These are phyloP conservation scores for Neospermospora avenae DNA, from an alignment of 2,329 filamentous ascomycete genomes.

Conservation along the genomic window DNA sequence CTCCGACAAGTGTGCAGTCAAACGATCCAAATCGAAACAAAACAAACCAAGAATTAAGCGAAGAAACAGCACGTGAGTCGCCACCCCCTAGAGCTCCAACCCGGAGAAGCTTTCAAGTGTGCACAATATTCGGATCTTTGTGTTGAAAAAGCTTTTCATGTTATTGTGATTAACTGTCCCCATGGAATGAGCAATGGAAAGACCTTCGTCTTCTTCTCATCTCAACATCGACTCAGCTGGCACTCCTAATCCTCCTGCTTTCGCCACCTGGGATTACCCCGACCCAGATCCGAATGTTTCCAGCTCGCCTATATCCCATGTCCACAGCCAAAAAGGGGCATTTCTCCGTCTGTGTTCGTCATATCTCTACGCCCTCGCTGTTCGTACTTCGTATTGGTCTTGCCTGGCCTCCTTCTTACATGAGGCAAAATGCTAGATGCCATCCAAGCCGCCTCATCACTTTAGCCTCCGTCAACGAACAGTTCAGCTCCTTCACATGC, in stretches of 20 bases:
- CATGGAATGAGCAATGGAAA: too few relatives aligned
- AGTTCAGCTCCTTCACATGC: background rate
- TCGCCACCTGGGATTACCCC: constrained; percentile 5
- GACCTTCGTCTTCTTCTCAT: background rate
- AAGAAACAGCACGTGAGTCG: background rate
- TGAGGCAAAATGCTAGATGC: background rate
- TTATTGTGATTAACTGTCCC: background rate
- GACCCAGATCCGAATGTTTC: background rate
- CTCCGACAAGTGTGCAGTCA: background rate
- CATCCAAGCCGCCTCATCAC: constrained; percentile 2
- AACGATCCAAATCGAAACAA: background rate
- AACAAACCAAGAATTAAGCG: background rate
- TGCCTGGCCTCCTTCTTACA: too few relatives aligned
- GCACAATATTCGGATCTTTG: too few relatives aligned
- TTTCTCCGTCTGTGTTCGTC: background rate
- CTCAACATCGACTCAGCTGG: background rate
- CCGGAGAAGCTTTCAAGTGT: too few relatives aligned
- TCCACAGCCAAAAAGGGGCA: background rate
- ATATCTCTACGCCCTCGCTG: background rate
- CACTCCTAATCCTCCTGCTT: background rate
- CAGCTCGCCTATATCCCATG: background rate
- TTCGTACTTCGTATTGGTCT: too few relatives aligned
- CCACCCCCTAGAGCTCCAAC: background rate
- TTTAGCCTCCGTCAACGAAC: background rate
- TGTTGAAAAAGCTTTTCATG: background rate